These are phyloP conservation scores for Candida hispaniensis DNA, from an alignment of 805 yeast species.

Conservation along the genomic window DNA sequence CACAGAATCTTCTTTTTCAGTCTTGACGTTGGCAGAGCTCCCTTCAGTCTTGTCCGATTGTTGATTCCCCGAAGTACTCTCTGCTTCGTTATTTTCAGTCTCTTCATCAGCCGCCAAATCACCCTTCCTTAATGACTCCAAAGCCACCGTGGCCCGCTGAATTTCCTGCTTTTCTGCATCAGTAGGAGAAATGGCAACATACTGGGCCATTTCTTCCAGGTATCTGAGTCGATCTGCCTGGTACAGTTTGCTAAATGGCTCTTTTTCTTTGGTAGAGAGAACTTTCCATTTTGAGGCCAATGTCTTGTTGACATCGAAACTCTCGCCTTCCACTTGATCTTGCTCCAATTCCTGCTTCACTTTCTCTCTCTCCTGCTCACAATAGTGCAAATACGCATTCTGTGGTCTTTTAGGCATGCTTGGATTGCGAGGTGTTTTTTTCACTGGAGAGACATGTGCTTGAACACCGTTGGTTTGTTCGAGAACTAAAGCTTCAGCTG, in stretches of 20 bases:
- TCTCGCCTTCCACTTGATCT: slow-evolving; percentile 32
- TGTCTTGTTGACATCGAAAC: slow-evolving; percentile 58
- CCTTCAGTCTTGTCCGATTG: too few species aligned
- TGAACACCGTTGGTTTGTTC: background rate
- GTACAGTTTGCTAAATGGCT: slow-evolving; percentile 62
- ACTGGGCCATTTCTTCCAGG: slow-evolving; percentile 55
- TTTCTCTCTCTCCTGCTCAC: slow-evolving; percentile 74
- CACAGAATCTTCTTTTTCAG: too few species aligned
- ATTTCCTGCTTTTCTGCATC: slow-evolving; percentile 22
- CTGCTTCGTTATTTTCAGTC: background rate
- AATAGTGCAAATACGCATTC: slow-evolving; percentile 77
- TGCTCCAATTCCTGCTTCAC: slow-evolving; percentile 51
- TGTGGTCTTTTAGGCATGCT: slow-evolving; percentile 81
- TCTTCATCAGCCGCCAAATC: background rate
- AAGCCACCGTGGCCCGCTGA: slow-evolving; percentile 22
- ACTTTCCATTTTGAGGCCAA: slow-evolving; percentile 81
- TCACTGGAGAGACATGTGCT: slow-evolving; percentile 1
- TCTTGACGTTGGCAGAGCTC: too few species aligned
- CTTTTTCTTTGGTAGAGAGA: slow-evolving; percentile 53
- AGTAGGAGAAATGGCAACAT: slow-evolving; percentile 29
- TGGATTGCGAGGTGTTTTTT: slow-evolving; percentile 52
- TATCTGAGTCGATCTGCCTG: slow-evolving; percentile 73
- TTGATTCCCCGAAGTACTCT: too few species aligned
- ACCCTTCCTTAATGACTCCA: slow-evolving; percentile 20
- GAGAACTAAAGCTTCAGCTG: slow-evolving; percentile 9